Percentiles rank a stretch among this genome's conserved stretches.
phyloP scores from a whole-genome alignment of 2,329 filamentous ascomycete genomes.

The Aspergillus neoniger region DNA sequence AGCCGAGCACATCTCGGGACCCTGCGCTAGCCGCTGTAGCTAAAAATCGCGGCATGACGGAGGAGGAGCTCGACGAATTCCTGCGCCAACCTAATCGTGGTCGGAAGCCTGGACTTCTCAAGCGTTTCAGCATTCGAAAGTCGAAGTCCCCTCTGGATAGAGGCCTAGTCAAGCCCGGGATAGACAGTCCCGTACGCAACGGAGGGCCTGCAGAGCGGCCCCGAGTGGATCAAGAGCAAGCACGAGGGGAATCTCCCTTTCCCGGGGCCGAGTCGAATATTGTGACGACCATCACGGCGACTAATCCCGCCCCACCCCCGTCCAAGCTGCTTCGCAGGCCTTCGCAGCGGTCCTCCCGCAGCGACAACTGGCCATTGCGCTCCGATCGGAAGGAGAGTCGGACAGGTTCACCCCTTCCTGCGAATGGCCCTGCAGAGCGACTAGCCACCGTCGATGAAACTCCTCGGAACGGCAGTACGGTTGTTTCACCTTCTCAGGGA shows the following conservation, averaged over 20 bases:
- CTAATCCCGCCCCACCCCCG: constrained; percentile 19
- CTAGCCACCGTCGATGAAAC: constrained; percentile 18
- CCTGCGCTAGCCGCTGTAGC: constrained; percentile 38
- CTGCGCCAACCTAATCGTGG: constrained; percentile 33
- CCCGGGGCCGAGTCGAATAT: constrained; percentile 15
- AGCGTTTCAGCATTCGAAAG: constrained; percentile 35
- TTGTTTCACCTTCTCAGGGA: background rate
- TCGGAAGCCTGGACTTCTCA: constrained; percentile 35
- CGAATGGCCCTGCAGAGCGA: constrained; percentile 3
- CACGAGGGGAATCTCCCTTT: constrained; percentile 13
- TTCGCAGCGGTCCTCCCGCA: constrained; percentile 22
- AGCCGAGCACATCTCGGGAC: constrained; percentile 26
- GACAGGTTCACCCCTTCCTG: background rate
- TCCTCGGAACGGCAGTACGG: constrained; percentile 16
- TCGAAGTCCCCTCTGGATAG: constrained; percentile 26
- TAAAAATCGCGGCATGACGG: constrained; percentile 60
- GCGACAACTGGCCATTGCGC: constrained; percentile 32
- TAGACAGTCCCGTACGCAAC: constrained; percentile 42
- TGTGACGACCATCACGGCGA: constrained; percentile 26
- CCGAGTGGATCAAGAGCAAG: constrained; percentile 28
- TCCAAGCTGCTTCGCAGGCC: constrained; percentile 34
- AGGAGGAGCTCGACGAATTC: constrained; percentile 38
- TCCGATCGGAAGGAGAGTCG: constrained; percentile 11
- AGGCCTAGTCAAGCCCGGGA: constrained; percentile 53
- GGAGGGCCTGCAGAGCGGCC: constrained; percentile 5